phyloP scores from a whole-genome alignment of 345 rosid genomes.

The Populus nigra region DNA sequence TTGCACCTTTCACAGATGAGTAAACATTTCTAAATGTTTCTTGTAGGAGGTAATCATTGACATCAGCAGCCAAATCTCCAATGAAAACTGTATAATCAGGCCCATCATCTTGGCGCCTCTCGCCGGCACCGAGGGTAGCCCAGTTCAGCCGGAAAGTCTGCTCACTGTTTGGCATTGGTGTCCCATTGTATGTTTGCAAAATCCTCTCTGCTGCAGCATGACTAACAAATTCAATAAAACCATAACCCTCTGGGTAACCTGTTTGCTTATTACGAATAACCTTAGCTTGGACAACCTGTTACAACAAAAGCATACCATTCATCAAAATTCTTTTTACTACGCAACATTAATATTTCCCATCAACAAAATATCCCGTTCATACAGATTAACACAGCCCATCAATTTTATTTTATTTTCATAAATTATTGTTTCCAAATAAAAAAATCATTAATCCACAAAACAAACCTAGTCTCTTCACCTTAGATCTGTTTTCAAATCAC shows the following conservation, averaged over 20 bases:
- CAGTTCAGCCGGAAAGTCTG: constrained; percentile 84
- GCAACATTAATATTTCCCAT: background rate
- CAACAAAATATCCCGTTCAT: background rate
- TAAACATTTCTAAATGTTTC: constrained; percentile 70
- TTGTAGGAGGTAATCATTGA: constrained; percentile 66
- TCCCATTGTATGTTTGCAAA: constrained; percentile 74
- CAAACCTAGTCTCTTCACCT: background rate
- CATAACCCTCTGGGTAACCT: constrained; percentile 72
- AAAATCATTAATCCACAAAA: background rate
- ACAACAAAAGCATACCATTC: background rate
- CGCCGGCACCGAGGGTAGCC: constrained; percentile 88
- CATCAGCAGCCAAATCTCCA: constrained; percentile 93
- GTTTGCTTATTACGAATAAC: constrained; percentile 85
- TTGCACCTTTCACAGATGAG: constrained; percentile 80
- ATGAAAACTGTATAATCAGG: constrained; percentile 82
- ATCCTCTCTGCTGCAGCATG: constrained; percentile 78
- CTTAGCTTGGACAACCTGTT: constrained; percentile 68
- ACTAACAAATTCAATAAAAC: constrained; percentile 72
- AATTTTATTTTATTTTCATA: background rate
- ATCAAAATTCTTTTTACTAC: background rate
- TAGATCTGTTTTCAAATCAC: background rate
- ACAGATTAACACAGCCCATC: background rate
- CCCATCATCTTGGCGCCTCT: constrained; percentile 81
- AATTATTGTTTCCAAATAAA: background rate
- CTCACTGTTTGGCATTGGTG: constrained; percentile 68